Evolutionary conservation across 495 filamentous ascomycete species (phyloP), one percentile per base, ranked within the genome.

Genomic region (Lasiosphaeria miniovina): DNA sequence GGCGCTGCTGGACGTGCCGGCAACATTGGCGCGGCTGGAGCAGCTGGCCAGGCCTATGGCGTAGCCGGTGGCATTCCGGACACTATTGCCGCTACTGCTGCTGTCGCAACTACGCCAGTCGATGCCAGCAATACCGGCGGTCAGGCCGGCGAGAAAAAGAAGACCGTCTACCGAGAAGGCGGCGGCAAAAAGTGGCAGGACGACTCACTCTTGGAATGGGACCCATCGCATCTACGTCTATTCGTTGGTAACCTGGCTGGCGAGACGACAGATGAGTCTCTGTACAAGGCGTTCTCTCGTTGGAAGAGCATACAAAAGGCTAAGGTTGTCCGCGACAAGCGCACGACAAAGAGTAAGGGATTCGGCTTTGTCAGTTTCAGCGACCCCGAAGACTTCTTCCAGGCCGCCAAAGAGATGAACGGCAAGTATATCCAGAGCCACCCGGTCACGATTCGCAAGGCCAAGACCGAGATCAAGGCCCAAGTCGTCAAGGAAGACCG

Each of bases 371-470:
- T 98, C 57, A 93, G 90, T 71, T 98, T 98, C 75, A 89, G 86
- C 61, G 89, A 96, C 69, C 89, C 91, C 4, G 94, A 98, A 66
- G 91, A 97, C 67, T 97, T 93, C 74, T 98, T 98, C 79, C 81
- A 86, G 56, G 93, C 94, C 0, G 93, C 90, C 62, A 88, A 92
- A 75, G 95, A 98, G 75, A 98, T 98, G 95, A 87, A 97, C 71
- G 92, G 93, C 50, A 98, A 98, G 78, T 98, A 98, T 71, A 98
- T 98, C 71, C 94, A 95, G 43, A 96, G 91, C 67, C 94, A 98
- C 74, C 94, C 94, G 1, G 86, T 98, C 8, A 77, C 90, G 48
- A 78, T 98, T 60, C 86, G 88, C 72, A 87, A 92, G 67, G 90
- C 89, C 67, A 96, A 86, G 51, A 96, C 95, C 33, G 93, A 98